Percentiles rank a stretch among this genome's conserved stretches.
phyloP scores from a whole-genome alignment of 139 green algal species.

The Chlorella sp. region DNA sequence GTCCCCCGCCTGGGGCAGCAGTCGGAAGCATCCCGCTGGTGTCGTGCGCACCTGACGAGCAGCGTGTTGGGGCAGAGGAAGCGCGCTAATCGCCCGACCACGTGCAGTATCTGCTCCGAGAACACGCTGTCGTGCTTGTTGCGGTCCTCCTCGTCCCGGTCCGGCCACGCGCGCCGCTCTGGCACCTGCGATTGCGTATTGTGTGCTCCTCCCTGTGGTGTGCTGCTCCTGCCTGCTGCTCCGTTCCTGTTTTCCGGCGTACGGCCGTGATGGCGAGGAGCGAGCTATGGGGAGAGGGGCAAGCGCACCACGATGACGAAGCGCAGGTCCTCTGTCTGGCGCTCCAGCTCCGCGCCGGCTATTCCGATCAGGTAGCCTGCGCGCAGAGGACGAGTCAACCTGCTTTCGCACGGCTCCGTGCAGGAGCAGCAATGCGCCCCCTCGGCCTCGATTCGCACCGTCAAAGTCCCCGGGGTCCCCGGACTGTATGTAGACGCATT shows the following conservation, averaged over 20 bases:
- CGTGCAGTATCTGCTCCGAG: slow-evolving; percentile 26
- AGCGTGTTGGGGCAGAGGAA: slow-evolving; percentile 21
- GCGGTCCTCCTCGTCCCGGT: slow-evolving; percentile 23
- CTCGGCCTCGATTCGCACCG: too few species aligned
- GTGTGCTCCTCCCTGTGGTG: too few species aligned
- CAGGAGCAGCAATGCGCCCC: too few species aligned
- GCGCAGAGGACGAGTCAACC: too few species aligned
- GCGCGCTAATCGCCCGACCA: slow-evolving; percentile 12
- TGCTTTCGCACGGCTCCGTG: too few species aligned
- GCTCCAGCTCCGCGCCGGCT: slow-evolving; percentile 15
- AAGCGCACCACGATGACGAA: slow-evolving; percentile 29
- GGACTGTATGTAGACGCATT: slow-evolving; percentile 30
- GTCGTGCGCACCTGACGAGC: slow-evolving; percentile 17
- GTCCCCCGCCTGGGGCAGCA: too few species aligned
- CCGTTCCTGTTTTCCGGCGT: too few species aligned
- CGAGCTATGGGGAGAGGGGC: neutral
- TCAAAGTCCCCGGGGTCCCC: slow-evolving; percentile 38
- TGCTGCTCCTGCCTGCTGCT: too few species aligned
- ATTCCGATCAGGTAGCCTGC: slow-evolving; percentile 32
- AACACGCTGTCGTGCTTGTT: slow-evolving; percentile 25
- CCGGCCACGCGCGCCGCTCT: slow-evolving; percentile 27
- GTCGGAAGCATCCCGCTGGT: too few species aligned
- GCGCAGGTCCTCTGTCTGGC: slow-evolving; percentile 14
- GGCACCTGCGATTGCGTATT: slow-evolving; percentile 17
- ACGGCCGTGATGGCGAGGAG: too few species aligned